Conservation (phyloP, 331 rosid genomes). For the Saraca asoca region DNA sequence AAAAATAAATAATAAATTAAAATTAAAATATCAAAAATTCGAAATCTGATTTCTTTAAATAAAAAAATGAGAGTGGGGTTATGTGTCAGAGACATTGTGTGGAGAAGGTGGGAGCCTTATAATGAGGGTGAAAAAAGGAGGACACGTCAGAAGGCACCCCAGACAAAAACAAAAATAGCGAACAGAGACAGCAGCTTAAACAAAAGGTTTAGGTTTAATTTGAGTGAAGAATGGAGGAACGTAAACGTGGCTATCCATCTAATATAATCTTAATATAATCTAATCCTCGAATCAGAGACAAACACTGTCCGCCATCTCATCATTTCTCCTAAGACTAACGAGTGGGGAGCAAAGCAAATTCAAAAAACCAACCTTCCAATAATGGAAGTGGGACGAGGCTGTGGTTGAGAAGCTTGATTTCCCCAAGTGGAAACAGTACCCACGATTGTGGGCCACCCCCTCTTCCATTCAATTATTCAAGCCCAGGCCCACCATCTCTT, state of each 20-base stretch:
- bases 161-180: slow-evolving; percentile 32
- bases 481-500: slow-evolving; percentile 81
- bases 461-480: slow-evolving; percentile 43
- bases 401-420: slow-evolving; percentile 33
- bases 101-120: neutral
- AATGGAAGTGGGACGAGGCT: slow-evolving; percentile 82
- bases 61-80: neutral
- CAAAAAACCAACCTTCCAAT: slow-evolving; percentile 51
- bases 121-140: neutral
- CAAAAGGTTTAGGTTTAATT: too few relatives aligned
- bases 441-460: slow-evolving; percentile 47
- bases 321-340: slow-evolving; percentile 17
- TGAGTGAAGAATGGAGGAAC: too few relatives aligned
- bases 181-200: too few relatives aligned
- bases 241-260: slow-evolving; percentile 19
- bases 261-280: slow-evolving; percentile 2
- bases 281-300: neutral
- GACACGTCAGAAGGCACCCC: slow-evolving; percentile 43
- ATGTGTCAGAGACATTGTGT: slow-evolving; percentile 4
- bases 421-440: slow-evolving; percentile 61
- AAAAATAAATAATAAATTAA: neutral
- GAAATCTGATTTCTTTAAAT: neutral
- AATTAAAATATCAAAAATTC: neutral
- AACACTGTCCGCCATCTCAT: neutral
- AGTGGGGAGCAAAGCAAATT: slow-evolving; percentile 33